Percentiles rank a stretch among this genome's conserved stretches.
Conservation (phyloP, 1,284 basidiomycete genomes). For the Sanghuangporus weigelae region DNA sequence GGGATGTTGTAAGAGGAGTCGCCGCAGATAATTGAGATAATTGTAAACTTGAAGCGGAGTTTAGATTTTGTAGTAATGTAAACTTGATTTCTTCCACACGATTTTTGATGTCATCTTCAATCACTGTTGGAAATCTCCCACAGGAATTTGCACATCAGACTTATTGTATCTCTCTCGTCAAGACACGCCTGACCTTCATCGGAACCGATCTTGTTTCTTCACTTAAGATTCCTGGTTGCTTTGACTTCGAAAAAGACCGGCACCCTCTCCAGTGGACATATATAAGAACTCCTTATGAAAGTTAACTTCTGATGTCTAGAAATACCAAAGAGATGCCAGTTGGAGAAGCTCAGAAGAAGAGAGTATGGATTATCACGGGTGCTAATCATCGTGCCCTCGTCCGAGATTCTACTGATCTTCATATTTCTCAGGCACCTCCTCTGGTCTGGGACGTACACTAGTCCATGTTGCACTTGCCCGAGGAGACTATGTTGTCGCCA, state of each 20-base stretch:
- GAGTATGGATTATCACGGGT: slow-evolving; percentile 15
- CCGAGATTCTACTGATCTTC: not conserved
- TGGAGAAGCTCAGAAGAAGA: not conserved
- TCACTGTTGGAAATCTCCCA: too few relatives aligned
- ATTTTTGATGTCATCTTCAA: not conserved
- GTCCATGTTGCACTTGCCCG: slow-evolving; percentile 41
- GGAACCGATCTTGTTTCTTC: too few relatives aligned
- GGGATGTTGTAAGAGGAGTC: slow-evolving; percentile 16
- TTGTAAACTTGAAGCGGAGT: not conserved
- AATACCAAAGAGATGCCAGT: not conserved
- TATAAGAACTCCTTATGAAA: not conserved
- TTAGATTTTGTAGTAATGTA: not conserved
- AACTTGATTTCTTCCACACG: not conserved
- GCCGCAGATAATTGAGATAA: not conserved
- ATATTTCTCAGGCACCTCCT: slow-evolving; percentile 43
- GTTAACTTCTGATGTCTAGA: not conserved
- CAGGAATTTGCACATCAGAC: too few relatives aligned
- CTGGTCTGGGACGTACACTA: slow-evolving; percentile 54
- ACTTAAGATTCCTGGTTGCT: too few relatives aligned
- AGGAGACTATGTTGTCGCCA: slow-evolving; percentile 44
- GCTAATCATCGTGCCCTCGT: not conserved
- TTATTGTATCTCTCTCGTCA: too few relatives aligned
- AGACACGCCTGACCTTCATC: too few relatives aligned
- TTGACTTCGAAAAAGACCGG: too few relatives aligned
- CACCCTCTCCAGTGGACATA: too few relatives aligned